Evolutionary conservation across 805 yeast genomes (phyloP).

Genomic region (Candida yuanshanica): DNA sequence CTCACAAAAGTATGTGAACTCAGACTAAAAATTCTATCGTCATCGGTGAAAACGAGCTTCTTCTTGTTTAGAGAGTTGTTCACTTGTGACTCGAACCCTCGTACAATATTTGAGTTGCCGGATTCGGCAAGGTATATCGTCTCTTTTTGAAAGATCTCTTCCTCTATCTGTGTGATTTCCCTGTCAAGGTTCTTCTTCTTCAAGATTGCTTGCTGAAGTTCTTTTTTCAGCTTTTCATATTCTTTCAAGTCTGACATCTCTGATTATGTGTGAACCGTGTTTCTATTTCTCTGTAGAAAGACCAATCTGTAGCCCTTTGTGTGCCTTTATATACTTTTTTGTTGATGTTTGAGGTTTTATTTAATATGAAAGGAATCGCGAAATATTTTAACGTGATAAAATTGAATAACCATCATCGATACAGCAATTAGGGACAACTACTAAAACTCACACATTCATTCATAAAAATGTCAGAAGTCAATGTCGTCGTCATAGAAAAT

Average conservation of each 20-base stretch:
- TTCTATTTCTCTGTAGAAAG: too few relatives aligned
- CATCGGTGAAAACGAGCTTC: conserved; percentile 54
- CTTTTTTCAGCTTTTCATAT: conserved; percentile 62
- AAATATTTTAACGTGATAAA: too few relatives aligned
- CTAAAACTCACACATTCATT: not conserved
- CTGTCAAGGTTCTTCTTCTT: conserved; percentile 63
- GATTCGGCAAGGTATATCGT: conserved; percentile 72
- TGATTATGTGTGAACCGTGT: not conserved
- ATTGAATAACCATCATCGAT: too few relatives aligned
- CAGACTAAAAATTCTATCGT: conserved; percentile 75
- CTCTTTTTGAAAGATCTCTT: conserved; percentile 72
- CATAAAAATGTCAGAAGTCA: conserved; percentile 26
- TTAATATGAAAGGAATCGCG: too few relatives aligned
- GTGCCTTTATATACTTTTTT: too few relatives aligned
- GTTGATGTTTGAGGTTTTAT: too few relatives aligned
- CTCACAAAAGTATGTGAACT: conserved; percentile 67
- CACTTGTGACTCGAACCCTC: conserved; percentile 70
- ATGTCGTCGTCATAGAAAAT: conserved; percentile 67
- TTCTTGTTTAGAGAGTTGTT: conserved; percentile 27
- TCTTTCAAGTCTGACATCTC: conserved; percentile 28
- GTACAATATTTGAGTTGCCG: conserved; percentile 70
- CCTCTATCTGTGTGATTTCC: conserved; percentile 61
- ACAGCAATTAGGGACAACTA: too few relatives aligned
- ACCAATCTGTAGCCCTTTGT: too few relatives aligned
- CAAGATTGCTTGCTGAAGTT: conserved; percentile 56